These are phyloP conservation scores for Kluyveromyces sp. DNA, from an alignment of 1,139 yeast genomes.

Conservation along the genomic window DNA sequence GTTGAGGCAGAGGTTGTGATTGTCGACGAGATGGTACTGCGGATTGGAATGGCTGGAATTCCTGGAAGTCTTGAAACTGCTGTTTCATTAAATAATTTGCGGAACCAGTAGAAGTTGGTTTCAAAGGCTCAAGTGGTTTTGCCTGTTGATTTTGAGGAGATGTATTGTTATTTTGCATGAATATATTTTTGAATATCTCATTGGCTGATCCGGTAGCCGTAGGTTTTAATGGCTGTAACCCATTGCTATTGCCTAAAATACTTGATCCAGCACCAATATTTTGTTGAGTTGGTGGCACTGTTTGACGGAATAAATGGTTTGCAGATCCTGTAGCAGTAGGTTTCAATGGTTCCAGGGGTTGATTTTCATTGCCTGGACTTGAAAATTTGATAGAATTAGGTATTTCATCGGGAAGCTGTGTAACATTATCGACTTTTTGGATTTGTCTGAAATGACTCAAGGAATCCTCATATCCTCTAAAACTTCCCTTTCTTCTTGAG, in stretches of 20 bases:
- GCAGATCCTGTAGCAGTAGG: slow-evolving; percentile 55
- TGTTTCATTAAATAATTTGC: slow-evolving; percentile 26
- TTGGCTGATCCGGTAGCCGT: slow-evolving; percentile 47
- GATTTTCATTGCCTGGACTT: slow-evolving; percentile 4
- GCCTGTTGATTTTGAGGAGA: not conserved
- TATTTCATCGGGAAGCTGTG: slow-evolving; percentile 39
- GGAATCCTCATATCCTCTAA: slow-evolving; percentile 59
- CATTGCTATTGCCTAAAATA: slow-evolving; percentile 1
- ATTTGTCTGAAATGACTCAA: slow-evolving; percentile 59
- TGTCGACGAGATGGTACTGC: not conserved
- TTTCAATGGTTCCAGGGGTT: slow-evolving; percentile 30
- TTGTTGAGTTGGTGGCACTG: slow-evolving; percentile 1
- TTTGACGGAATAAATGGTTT: slow-evolving; percentile 18
- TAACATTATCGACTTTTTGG: slow-evolving; percentile 55
- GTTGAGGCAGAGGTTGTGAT: not conserved
- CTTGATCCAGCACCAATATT: slow-evolving; percentile 5
- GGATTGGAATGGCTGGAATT: slow-evolving; percentile 3
- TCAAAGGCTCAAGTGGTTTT: slow-evolving; percentile 12
- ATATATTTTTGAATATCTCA: slow-evolving; percentile 15
- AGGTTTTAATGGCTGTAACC: slow-evolving; percentile 37
- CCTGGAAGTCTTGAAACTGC: slow-evolving; percentile 9
- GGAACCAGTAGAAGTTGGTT: slow-evolving; percentile 29
- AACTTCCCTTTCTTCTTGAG: slow-evolving; percentile 42
- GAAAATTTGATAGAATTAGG: not conserved
- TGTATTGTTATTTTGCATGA: not conserved